Evolutionary conservation across 31 red algal genomes (phyloP), one percentile per base, ranked within the genome.

Genomic region (Bonnemaisonia californica): DNA sequence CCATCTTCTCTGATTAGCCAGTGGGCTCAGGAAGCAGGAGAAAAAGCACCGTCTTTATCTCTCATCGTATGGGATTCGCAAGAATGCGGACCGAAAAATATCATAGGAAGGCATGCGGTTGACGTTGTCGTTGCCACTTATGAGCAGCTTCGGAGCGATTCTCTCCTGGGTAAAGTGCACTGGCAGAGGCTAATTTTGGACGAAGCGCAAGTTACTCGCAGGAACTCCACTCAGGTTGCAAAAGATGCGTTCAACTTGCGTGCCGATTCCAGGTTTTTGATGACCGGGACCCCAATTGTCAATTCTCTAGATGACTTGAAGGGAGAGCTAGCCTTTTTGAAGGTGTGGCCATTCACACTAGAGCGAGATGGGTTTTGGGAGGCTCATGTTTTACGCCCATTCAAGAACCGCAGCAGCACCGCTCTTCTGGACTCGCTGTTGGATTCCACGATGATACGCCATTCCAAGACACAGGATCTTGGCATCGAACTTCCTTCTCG

Each of bases 261-360:
- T 37, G 62, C 87, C 24, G 69, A 90, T 57, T 62, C 71, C 9
- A 55, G 87, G 69, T 91, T 91, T 84, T 34, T 91, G 39, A 91
- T 91, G 88, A 91, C 88, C 2, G 88, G 88, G 0, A 91, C 88
- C 34, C 88, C 88, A 37, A 33, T 91, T 7, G 88, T 91, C 4
- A 69, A 83, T 12, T 64, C 58, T 1, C 28, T 91, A 32, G 74
- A 91, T 30, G 88, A 91, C 35, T 68, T 91, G 71, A 73, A 72
- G 36, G 88, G 88, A 55, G 79, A 91, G 75, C 80, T 91, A 13
- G 88, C 88, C 0, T 84, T 77, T 68, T 40, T 91, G 41, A 56
- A 65, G 40, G 67, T 91, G 11, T 91, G 88, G 88, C 88, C 88
- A 23, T 91, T 91, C 59, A 82, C 87, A 32, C 42, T 90, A 32